These are phyloP conservation scores for Exophiala sideris DNA, from an alignment of 2,329 filamentous ascomycete genomes.

Conservation along the genomic window DNA sequence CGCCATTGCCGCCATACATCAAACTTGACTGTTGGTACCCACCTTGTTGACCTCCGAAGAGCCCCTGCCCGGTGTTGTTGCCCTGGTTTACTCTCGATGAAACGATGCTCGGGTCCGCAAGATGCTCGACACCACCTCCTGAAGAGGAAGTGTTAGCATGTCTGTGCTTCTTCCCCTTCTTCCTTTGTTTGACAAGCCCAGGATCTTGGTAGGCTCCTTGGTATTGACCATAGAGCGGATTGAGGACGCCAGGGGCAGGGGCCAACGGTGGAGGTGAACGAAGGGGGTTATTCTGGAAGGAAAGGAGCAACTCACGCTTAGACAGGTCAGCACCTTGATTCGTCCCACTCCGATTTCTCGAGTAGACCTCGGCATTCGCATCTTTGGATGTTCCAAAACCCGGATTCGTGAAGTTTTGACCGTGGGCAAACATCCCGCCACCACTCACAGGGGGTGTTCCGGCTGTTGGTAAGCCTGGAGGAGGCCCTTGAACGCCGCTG, in stretches of 20 bases:
- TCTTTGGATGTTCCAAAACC: constrained; percentile 69
- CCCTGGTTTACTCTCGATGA: constrained; percentile 94
- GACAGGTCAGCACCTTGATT: constrained; percentile 75
- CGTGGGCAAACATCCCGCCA: constrained; percentile 83
- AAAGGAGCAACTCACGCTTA: constrained; percentile 99
- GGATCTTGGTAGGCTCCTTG: constrained; percentile 85
- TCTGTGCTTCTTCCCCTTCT: constrained; percentile 99
- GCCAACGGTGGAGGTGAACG: constrained; percentile 70
- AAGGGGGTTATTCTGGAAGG: constrained; percentile 82
- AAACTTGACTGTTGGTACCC: constrained; percentile 74
- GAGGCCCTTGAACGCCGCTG: constrained; percentile 83
- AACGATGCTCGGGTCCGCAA: constrained; percentile 99
- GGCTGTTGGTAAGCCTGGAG: constrained; percentile 90
- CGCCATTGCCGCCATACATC: constrained; percentile 76
- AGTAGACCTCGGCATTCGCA: constrained; percentile 67
- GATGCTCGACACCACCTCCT: constrained; percentile 99
- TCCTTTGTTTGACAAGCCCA: constrained; percentile 92
- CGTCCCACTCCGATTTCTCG: constrained; percentile 63
- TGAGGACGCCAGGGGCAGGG: constrained; percentile 86
- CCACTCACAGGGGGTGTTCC: constrained; percentile 82
- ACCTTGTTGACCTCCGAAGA: constrained; percentile 86
- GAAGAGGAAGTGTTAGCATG: constrained; percentile 99
- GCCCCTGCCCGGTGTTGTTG: constrained; percentile 79
- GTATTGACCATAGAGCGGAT: constrained; percentile 78
- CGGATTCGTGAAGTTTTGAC: constrained; percentile 71